Evolutionary conservation across 1,139 yeast species (phyloP).

Genomic region (Kodamaea ohmeri): DNA sequence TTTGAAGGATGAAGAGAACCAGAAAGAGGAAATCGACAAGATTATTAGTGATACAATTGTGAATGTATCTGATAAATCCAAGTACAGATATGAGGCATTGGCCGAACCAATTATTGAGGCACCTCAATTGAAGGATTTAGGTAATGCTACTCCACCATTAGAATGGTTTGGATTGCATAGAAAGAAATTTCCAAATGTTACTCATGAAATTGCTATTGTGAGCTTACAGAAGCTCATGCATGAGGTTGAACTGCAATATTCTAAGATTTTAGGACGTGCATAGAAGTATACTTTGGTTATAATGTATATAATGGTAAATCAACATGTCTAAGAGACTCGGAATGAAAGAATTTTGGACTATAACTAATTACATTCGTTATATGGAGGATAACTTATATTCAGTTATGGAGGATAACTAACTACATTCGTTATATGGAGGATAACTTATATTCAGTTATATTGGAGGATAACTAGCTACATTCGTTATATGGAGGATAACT

Average conservation of each 20-base stretch:
- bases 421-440: not conserved
- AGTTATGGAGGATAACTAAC: too few species aligned
- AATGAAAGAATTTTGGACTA: too few species aligned
- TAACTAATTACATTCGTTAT: too few species aligned
- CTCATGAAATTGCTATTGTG: slow-evolving; percentile 76
- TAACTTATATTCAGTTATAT: too few species aligned
- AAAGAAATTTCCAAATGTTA: slow-evolving; percentile 75
- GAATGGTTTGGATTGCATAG: slow-evolving; percentile 97
- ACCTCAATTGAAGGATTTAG: slow-evolving; percentile 85
- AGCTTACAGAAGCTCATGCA: slow-evolving; percentile 70
- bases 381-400: too few species aligned
- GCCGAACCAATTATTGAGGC: slow-evolving; percentile 81
- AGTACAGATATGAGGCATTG: slow-evolving; percentile 60
- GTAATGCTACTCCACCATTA: slow-evolving; percentile 95
- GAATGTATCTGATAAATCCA: slow-evolving; percentile 60
- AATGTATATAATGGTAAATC: not conserved
- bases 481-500: too few species aligned
- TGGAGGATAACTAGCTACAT: too few species aligned
- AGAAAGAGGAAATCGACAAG: slow-evolving; percentile 39
- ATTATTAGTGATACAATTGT: slow-evolving; percentile 58
- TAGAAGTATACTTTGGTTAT: slow-evolving; percentile 13
- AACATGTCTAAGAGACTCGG: not conserved
- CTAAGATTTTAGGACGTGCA: slow-evolving; percentile 44
- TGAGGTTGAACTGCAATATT: slow-evolving; percentile 54
- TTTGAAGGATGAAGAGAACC: slow-evolving; percentile 29